phyloP scores from a whole-genome alignment of 2,329 filamentous ascomycete species.

The Plenodomus lindquistii region DNA sequence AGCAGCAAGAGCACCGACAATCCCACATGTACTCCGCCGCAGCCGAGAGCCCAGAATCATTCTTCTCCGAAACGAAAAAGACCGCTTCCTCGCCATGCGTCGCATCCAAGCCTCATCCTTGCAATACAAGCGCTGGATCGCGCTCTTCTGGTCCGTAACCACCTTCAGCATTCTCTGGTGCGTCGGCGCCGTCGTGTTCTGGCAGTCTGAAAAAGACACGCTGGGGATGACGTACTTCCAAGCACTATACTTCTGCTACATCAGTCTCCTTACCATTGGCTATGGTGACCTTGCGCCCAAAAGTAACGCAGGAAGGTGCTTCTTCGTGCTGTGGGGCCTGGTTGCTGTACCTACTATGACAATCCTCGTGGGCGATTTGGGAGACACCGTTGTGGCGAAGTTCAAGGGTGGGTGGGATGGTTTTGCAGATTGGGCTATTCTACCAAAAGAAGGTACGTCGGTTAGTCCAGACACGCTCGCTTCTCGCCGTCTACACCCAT shows the following conservation, averaged over 20 bases:
- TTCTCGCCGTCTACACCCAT: background rate
- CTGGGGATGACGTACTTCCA: conserved; percentile 74
- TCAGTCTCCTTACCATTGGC: conserved; percentile 80
- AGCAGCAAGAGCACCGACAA: background rate
- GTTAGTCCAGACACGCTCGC: no score
- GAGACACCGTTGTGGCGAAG: conserved; percentile 74
- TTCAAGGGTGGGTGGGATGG: conserved; percentile 66
- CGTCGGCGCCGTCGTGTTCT: conserved; percentile 77
- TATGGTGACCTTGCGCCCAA: conserved; percentile 80
- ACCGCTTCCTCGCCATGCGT: conserved; percentile 80
- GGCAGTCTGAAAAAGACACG: conserved; percentile 57
- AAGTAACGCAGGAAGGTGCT: conserved; percentile 78
- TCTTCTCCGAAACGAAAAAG: conserved; percentile 61
- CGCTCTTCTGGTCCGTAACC: conserved; percentile 67
- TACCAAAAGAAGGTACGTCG: conserved; percentile 60
- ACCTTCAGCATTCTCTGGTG: conserved; percentile 80
- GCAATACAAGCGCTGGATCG: conserved; percentile 72
- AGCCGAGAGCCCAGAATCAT: conserved; percentile 52
- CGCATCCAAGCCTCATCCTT: conserved; percentile 71
- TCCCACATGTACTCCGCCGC: conserved; percentile 12
- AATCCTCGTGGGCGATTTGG: conserved; percentile 64
- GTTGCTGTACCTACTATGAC: conserved; percentile 88
- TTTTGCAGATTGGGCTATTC: conserved; percentile 67
- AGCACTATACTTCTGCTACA: conserved; percentile 83
- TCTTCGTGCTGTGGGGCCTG: conserved; percentile 93